Evolutionary conservation across 2,329 filamentous ascomycete species (phyloP).

Genomic region (Harringtonia aguacate): DNA sequence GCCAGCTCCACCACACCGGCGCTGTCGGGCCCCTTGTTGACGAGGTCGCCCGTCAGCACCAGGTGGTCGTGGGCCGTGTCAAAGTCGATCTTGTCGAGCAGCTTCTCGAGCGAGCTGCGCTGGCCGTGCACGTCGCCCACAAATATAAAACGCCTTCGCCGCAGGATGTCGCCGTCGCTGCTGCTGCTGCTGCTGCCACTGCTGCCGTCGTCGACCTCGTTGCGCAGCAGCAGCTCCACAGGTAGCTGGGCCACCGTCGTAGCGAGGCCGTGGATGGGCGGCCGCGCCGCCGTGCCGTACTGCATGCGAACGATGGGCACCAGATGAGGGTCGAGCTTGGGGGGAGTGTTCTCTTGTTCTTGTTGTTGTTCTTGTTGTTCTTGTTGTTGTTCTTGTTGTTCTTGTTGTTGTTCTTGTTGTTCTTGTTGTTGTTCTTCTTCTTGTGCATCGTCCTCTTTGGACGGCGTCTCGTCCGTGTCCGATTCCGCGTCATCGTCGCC

Average conservation of each 20-base stretch:
- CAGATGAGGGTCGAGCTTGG: neutral
- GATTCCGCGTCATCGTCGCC: neutral
- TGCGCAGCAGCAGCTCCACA: constrained; percentile 15
- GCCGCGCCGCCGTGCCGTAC: constrained; percentile 28
- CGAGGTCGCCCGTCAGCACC: constrained; percentile 65
- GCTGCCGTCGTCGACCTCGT: neutral
- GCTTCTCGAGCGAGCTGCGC: constrained; percentile 49
- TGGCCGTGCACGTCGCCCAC: constrained; percentile 93
- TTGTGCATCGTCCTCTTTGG: neutral
- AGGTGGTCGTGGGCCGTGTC: constrained; percentile 55
- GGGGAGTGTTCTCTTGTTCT: neutral
- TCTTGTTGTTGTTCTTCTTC: too few relatives aligned
- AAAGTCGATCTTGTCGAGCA: constrained; percentile 60
- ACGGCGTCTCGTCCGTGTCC: too few relatives aligned
- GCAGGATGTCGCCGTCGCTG: constrained; percentile 18
- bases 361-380: neutral
- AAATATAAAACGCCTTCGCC: constrained; percentile 55
- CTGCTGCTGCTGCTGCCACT: constrained; percentile 15
- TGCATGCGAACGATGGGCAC: constrained; percentile 7
- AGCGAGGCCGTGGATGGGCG: constrained; percentile 21
- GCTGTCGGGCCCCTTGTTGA: constrained; percentile 82
- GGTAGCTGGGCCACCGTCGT: constrained; percentile 20
- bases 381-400: neutral
- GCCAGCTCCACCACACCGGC: constrained; percentile 65
- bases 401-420: neutral